Evolutionary conservation across 257 asterid genomes (phyloP), one percentile per base, ranked within the genome.

Genomic region (Craterostigma plantagineum): DNA sequence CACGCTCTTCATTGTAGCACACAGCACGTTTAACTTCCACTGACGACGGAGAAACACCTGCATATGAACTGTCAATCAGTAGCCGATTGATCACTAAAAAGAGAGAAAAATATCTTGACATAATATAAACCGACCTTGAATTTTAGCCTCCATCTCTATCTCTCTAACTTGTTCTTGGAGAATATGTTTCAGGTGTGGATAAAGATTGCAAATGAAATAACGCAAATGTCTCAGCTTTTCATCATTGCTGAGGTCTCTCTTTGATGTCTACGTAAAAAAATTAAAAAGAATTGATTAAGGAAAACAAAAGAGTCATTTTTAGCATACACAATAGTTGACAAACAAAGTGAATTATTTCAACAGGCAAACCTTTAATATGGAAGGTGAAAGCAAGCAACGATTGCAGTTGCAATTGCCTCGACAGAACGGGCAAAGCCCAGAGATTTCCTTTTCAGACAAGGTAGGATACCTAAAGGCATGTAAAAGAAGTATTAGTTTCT

Each of bases 321-420:
- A 17, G 46, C 16, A 52, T 8, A 34, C 52, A 15, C 55, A n/a
- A n/a, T n/a, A n/a, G n/a, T 18, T 43, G 34, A 44, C 10, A 6
- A 16, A n/a, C n/a, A n/a, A n/a, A n/a, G n/a, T n/a, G n/a, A n/a
- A 57, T n/a, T 15, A 39, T 50, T 18, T 18, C 43, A 66, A 44
- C 14, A 36, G 52, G 48, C 61, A 45, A 43, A 86, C 94, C 94
- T 72, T 71, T 45, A 67, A 16, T 11, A 18, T 42, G 58, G 68
- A 69, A 52, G 71, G 45, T 30, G 80, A 65, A 53, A 63, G 91
- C 64, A 87, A 74, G 69, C 98, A 87, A 48, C 51, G 49, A 69
- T 76, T 70, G 74, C 98, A 87, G 62, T 87, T 87, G 71, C 98
- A 87, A 46, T 63, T 74, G 40, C 63, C 67, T 15, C 83, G 65